phyloP scores from a whole-genome alignment of 805 yeast genomes.

The Pichia occidentalis region DNA sequence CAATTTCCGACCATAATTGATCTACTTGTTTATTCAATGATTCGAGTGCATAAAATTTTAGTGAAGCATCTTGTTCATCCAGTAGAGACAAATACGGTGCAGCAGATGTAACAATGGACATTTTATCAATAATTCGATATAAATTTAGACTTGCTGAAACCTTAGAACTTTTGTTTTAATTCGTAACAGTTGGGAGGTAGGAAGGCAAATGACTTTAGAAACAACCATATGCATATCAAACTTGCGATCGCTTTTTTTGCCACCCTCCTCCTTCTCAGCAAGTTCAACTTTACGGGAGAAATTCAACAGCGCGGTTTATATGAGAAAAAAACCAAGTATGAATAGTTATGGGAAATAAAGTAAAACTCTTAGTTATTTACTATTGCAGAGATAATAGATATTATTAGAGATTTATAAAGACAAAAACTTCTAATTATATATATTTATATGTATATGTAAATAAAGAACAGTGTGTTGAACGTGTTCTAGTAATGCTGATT shows the following conservation, averaged over 20 bases:
- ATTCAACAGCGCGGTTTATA: neutral
- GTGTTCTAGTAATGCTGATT: neutral
- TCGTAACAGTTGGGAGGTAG: too few species aligned
- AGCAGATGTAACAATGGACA: conserved; percentile 55
- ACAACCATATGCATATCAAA: too few species aligned
- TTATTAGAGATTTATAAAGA: too few species aligned
- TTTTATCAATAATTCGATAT: conserved; percentile 4
- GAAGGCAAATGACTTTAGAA: too few species aligned
- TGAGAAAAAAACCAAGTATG: neutral
- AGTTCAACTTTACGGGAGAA: neutral
- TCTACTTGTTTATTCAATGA: conserved; percentile 79
- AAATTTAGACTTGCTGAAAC: neutral
- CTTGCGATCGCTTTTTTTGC: conserved; percentile 12
- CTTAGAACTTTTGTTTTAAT: too few species aligned
- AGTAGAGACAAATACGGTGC: conserved; percentile 88
- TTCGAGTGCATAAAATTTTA: conserved; percentile 79
- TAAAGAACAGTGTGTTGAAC: neutral
- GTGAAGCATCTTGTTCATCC: conserved; percentile 68
- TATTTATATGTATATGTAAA: too few species aligned
- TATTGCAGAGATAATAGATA: too few species aligned
- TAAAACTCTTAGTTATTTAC: neutral
- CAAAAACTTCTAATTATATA: too few species aligned
- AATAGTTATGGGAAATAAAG: neutral
- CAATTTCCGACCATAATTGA: conserved; percentile 95
- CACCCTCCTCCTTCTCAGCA: conserved; percentile 5